phyloP scores from a whole-genome alignment of 768 basidiomycete genomes.

The Mycena polygramma region DNA sequence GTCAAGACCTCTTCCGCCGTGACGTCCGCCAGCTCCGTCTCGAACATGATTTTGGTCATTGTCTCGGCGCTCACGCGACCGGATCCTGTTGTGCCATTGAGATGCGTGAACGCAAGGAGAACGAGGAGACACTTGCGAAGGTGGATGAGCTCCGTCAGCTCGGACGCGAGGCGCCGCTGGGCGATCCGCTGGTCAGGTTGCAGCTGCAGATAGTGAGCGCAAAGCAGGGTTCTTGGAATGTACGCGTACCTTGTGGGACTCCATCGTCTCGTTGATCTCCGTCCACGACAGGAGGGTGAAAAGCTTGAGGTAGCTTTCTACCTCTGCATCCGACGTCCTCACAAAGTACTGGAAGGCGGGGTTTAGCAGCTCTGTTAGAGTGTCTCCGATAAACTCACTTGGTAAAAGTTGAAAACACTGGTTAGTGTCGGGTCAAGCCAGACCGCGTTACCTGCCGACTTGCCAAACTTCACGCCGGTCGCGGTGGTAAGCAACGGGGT shows the following conservation, averaged over 20 bases:
- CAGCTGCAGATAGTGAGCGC: constrained; percentile 41
- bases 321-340: constrained; percentile 83
- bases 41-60: constrained; percentile 60
- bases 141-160: constrained; percentile 69
- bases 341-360: constrained; percentile 83
- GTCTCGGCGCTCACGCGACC: constrained; percentile 57
- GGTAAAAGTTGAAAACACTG: constrained; percentile 94
- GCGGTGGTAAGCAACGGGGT: constrained; percentile 94
- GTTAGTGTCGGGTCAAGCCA: constrained; percentile 88
- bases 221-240: neutral
- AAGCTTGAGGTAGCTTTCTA: constrained; percentile 82
- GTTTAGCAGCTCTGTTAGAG: neutral
- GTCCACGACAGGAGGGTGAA: constrained; percentile 81
- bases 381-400: constrained; percentile 61
- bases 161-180: constrained; percentile 63
- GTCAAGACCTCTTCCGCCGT: constrained; percentile 67
- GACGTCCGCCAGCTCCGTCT: constrained; percentile 59
- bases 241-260: constrained; percentile 66
- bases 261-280: constrained; percentile 69
- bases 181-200: constrained; percentile 60
- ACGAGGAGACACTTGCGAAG: constrained; percentile 42
- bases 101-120: neutral
- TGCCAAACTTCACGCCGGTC: constrained; percentile 95
- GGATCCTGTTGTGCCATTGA: constrained; percentile 46
- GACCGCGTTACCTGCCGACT: constrained; percentile 95